Percentiles rank a stretch among this genome's conserved stretches.
phyloP scores from a whole-genome alignment of 2,329 filamentous ascomycete genomes.

The Ceratocystis albifundus region DNA sequence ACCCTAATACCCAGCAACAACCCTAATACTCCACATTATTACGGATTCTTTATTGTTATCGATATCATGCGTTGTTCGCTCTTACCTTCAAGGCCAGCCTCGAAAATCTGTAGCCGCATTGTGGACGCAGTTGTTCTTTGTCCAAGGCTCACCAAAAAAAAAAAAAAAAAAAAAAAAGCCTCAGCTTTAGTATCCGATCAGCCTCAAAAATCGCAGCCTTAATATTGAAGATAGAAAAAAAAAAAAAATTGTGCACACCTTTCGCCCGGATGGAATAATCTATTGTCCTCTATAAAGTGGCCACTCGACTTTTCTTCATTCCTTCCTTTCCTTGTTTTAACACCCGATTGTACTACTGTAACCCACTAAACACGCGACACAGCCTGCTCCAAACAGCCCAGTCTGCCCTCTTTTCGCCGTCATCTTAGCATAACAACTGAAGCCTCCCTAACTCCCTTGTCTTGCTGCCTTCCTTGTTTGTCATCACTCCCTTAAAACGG shows the following conservation, averaged over 20 bases:
- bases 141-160: not conserved
- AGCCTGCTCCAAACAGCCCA: not conserved
- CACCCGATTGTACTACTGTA: not conserved
- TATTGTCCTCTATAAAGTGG: not conserved
- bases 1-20: no score
- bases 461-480: not conserved
- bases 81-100: not conserved
- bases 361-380: not conserved
- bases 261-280: no score
- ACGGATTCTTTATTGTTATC: not conserved
- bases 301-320: not conserved
- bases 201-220: not conserved
- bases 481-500: not conserved
- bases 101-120: not conserved
- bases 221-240: no score
- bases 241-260: no score
- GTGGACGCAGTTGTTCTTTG: no score
- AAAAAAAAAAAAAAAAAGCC: not conserved
- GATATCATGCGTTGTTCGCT: no score
- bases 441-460: not conserved
- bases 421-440: not conserved
- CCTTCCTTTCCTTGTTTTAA: not conserved
- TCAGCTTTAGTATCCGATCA: not conserved
- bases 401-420: not conserved
- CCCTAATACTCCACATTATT: not conserved